Base-by-base conservation (phyloP, 1,284 basidiomycete species). In the Lentinula novae-zelandiae region DNA sequence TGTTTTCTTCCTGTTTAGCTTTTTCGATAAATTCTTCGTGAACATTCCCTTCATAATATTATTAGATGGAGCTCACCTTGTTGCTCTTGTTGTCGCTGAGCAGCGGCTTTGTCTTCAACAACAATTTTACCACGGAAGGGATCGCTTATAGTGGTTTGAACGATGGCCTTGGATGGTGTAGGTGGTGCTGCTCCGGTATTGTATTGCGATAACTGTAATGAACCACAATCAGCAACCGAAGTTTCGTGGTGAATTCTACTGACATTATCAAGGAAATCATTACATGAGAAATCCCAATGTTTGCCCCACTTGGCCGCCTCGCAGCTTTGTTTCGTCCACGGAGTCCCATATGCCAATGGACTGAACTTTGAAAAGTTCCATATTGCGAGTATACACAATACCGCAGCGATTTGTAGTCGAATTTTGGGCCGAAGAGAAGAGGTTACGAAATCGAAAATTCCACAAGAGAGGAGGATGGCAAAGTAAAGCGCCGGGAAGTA, bases 401-500 rank as follows among this genome's bases (percentile, higher is more conserved):
- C 82, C 0, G 81, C 85, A 0, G 90, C 93, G 42, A 94, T 86
- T 67, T 95, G 90, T 34, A 97, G 74, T 9, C 96, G 82, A 22
- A 92, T 75, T 27, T 86, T 81, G 0, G 94, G 92, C 15, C 89
- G 82, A 8, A 98, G 76, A 0, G 83, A 82, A 34, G 89, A 89
- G 0, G 95, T 98, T 40, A 86, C 73, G 48, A 95, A 82, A 73
- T 99, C 97, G 68, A 98, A 98, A 1, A 92, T 80, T 1, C 81
- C 82, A 58, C 89, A 90, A 34, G 83, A 81, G 31, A 95, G 78
- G 8, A 99, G 82, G 66, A 98, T 87, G 20, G 93, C 88, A 71
- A 96, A 98, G 75, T 97, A 99, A 13, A 99, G 81, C 0, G 96
- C 94, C 0, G 96, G 96, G 73, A 98, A 90, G 73, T 98, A 98